Evolutionary conservation across 768 basidiomycete genomes (phyloP).

Genomic region (Podaxis mareebaensis): DNA sequence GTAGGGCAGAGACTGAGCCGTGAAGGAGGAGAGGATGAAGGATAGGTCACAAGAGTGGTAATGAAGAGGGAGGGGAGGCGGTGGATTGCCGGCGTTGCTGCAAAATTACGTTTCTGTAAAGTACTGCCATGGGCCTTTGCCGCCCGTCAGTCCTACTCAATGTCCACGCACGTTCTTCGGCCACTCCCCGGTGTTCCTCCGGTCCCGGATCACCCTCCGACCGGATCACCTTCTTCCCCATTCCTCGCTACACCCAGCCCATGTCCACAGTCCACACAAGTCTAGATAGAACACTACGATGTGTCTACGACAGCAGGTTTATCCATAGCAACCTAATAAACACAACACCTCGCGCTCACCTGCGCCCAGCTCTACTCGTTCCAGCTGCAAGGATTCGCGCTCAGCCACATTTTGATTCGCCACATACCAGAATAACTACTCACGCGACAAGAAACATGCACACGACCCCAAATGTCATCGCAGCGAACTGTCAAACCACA

Average conservation of each 20-base stretch:
- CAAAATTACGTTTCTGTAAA: slow-evolving; percentile 32
- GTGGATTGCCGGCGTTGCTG: slow-evolving; percentile 19
- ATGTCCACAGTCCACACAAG: neutral
- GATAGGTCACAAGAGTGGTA: slow-evolving; percentile 21
- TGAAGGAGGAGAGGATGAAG: slow-evolving; percentile 18
- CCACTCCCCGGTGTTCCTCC: slow-evolving; percentile 17
- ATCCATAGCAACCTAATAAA: neutral
- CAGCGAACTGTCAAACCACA: slow-evolving; percentile 66
- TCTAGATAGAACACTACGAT: neutral
- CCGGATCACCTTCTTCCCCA: slow-evolving; percentile 17
- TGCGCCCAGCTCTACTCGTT: slow-evolving; percentile 15
- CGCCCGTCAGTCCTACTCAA: slow-evolving; percentile 16
- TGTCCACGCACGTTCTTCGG: slow-evolving; percentile 58
- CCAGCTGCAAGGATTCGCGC: slow-evolving; percentile 14
- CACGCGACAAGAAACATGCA: slow-evolving; percentile 95
- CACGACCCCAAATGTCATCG: slow-evolving; percentile 86
- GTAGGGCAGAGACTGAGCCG: slow-evolving; percentile 19
- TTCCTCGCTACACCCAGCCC: neutral
- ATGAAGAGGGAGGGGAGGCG: slow-evolving; percentile 22
- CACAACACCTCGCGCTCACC: neutral
- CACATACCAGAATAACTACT: slow-evolving; percentile 36
- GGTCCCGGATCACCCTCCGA: slow-evolving; percentile 10
- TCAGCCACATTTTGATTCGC: neutral
- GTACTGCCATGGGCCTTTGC: neutral
- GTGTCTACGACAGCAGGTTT: too few species aligned